phyloP scores from a whole-genome alignment of 2,329 filamentous ascomycete genomes.

The Balansia obtecta region DNA sequence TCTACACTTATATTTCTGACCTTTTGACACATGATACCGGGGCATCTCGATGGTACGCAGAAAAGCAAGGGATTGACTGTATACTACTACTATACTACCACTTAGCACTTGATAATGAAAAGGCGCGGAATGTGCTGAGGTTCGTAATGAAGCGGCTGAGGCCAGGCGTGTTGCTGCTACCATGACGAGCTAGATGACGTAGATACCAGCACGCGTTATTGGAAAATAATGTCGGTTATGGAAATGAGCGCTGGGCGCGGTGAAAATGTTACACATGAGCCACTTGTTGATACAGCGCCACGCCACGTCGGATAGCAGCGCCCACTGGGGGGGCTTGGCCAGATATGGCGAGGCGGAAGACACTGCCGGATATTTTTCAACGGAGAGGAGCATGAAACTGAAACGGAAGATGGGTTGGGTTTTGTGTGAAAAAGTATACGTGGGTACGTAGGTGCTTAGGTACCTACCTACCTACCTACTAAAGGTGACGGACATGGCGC shows the following conservation, averaged over 20 bases:
- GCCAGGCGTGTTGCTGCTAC: not conserved
- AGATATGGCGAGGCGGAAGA: not conserved
- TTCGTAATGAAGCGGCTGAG: not conserved
- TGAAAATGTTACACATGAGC: not conserved
- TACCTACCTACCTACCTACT: too few relatives aligned
- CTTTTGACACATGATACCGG: slow-evolving; percentile 1
- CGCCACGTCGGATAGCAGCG: not conserved
- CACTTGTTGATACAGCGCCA: not conserved
- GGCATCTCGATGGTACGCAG: not conserved
- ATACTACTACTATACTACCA: not conserved
- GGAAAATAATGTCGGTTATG: too few relatives aligned
- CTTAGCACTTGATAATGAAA: not conserved
- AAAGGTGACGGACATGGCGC: too few relatives aligned
- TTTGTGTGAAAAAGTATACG: too few relatives aligned
- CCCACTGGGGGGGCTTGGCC: not conserved
- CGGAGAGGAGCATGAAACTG: too few relatives aligned
- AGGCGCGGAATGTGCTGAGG: not conserved
- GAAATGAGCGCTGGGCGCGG: not conserved
- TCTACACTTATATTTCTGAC: not conserved
- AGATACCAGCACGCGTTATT: too few relatives aligned
- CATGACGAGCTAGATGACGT: too few relatives aligned
- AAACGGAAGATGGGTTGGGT: too few relatives aligned
- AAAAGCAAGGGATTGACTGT: not conserved
- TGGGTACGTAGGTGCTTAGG: too few relatives aligned
- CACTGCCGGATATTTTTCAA: not conserved